Evolutionary conservation across 306 rosid genomes (phyloP), one percentile per base, ranked within the genome.

Genomic region (Leucaena leucocephala): DNA sequence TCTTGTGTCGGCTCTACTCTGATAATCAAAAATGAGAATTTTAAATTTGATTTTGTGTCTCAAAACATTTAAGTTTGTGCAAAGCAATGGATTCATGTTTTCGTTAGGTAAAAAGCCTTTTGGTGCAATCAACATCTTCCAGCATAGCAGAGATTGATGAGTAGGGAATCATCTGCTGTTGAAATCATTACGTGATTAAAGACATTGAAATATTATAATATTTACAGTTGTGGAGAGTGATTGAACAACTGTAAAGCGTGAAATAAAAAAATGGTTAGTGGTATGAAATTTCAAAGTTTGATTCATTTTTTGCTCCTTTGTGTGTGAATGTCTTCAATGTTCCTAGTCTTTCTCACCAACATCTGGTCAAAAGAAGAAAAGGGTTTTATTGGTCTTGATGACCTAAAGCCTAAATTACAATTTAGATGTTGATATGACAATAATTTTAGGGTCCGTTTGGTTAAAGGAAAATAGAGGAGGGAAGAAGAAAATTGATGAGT

Each of bases 71-170:
- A 16, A 67, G 57, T 38, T 71, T 65, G 45, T 35, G 21, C 44
- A 66, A 65, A 73, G 5, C 79, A 78, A 48, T 48, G 9, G 74
- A n/a, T n/a, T 33, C 42, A 65, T 39, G 35, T 17, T 42, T 67
- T 68, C 48, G 83, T 78, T 78, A 57, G 86, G 76, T 59, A 74
- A 67, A 78, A 83, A 74, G 80, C 69, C 44, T 49, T 68, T 39
- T 22, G 13, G 72, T 36, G 13, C 65, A 42, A 38, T 83, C 74
- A 61, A 71, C 75, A 69, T 69, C 78, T 70, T 61, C 81, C 83
- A 52, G 58, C 81, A 52, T 77, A 52, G 58, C 81, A 69, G 59
- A 44, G 65, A 69, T 70, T 70, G 81, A 83, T 75, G 2, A 75
- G 22, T 63, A 49, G 65, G n/a, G n/a, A n/a, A n/a, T 83, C 81